Evolutionary conservation across 108 stramenopile species (phyloP).

Genomic region (Cyclostephanos tholiformis): DNA sequence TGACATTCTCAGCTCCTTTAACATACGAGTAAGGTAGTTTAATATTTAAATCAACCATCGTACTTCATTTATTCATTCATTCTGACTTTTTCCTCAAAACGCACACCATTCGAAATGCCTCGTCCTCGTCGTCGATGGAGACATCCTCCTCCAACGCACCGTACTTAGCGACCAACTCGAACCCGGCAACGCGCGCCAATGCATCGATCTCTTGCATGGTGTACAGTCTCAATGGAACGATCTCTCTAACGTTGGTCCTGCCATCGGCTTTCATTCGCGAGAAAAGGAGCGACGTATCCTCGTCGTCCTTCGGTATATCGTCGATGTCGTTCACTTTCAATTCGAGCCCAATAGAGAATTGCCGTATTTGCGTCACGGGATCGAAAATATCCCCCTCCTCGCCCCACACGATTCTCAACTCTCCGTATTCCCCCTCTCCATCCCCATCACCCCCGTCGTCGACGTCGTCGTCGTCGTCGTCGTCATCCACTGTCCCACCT

Average conservation of each 20-base stretch:
- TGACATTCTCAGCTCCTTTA: too few relatives aligned
- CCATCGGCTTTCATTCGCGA: constrained; percentile 15
- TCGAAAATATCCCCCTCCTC: constrained; percentile 84
- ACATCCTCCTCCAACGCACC: constrained; percentile 73
- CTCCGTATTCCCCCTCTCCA: constrained; percentile 60
- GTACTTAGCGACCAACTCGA: constrained; percentile 70
- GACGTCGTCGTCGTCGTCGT: constrained; percentile 47
- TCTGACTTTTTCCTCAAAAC: constrained; percentile 60
- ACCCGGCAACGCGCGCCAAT: constrained; percentile 63
- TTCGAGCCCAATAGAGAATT: constrained; percentile 76
- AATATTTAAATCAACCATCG: too few relatives aligned
- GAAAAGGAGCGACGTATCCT: constrained; percentile 7
- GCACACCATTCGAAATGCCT: constrained; percentile 82
- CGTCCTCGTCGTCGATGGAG: constrained; percentile 69
- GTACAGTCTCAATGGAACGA: constrained; percentile 82
- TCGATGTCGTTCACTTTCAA: constrained; percentile 41
- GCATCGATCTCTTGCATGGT: constrained; percentile 84
- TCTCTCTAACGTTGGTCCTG: constrained; percentile 65
- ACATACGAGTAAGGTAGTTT: too few relatives aligned
- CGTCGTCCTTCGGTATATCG: constrained; percentile 38
- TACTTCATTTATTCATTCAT: too few relatives aligned
- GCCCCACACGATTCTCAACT: constrained; percentile 81
- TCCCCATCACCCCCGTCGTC: constrained; percentile 56
- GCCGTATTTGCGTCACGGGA: constrained; percentile 74
- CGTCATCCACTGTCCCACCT: too few relatives aligned